These are phyloP conservation scores for Breynia disticha DNA, from an alignment of 441 rosid species.

Conservation along the genomic window DNA sequence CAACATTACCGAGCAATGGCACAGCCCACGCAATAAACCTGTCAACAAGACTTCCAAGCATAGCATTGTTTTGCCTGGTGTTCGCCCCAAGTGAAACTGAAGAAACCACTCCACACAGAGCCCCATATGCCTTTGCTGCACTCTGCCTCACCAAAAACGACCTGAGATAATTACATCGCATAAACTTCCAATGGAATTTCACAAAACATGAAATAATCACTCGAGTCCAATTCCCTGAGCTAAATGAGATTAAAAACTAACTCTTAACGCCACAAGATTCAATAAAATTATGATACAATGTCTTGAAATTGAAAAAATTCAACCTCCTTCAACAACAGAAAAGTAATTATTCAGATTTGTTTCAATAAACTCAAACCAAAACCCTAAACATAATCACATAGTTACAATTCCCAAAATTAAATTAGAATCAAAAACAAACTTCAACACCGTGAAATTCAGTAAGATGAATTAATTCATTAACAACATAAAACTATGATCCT, in stretches of 20 bases:
- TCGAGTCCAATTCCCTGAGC: no score
- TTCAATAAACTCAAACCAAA: background rate
- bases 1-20: slow-evolving; percentile 66
- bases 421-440: no score
- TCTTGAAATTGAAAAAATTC: no score
- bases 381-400: no score
- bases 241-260: no score
- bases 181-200: slow-evolving; percentile 1
- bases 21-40: slow-evolving; percentile 82
- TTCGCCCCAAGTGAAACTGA: slow-evolving; percentile 64
- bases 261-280: background rate
- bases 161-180: slow-evolving; percentile 33
- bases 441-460: no score
- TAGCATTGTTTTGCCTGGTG: slow-evolving; percentile 76
- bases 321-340: no score
- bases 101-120: slow-evolving; percentile 73
- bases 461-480: no score
- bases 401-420: no score
- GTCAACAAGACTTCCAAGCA: slow-evolving; percentile 75
- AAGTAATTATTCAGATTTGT: no score
- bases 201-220: background rate
- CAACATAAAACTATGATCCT: no score
- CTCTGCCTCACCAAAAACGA: slow-evolving; percentile 70
- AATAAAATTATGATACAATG: no score
- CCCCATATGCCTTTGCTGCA: slow-evolving; percentile 72